phyloP scores from a whole-genome alignment of 1,284 basidiomycete species.

The Lignosus rhinocerotis region DNA sequence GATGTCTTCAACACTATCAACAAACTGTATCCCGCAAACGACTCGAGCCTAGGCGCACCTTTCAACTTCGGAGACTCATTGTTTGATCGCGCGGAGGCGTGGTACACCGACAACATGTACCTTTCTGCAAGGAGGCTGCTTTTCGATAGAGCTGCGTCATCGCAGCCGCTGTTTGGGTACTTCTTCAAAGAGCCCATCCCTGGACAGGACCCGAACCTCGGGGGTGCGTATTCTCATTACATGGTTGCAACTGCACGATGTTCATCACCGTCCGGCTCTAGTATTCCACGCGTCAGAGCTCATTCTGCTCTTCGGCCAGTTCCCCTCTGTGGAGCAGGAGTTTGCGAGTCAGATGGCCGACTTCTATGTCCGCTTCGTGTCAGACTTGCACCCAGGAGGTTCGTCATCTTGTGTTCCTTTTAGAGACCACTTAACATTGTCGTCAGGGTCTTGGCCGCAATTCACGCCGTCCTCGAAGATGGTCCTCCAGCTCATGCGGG shows the following conservation, averaged over 20 bases:
- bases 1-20: conserved; percentile 41
- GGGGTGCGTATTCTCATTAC: conserved; percentile 35
- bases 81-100: conserved; percentile 54
- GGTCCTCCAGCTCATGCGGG: conserved; percentile 48
- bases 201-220: conserved; percentile 41
- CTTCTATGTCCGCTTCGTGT: conserved; percentile 55
- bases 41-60: conserved; percentile 44
- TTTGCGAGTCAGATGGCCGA: conserved; percentile 50
- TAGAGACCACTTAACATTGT: background rate
- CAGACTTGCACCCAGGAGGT: conserved; percentile 55
- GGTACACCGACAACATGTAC: conserved; percentile 61
- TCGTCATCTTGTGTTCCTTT: conserved; percentile 12
- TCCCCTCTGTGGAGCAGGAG: conserved; percentile 43
- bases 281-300: conserved; percentile 56
- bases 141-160: conserved; percentile 45
- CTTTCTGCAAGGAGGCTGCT: conserved; percentile 49
- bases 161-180: conserved; percentile 55
- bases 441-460: conserved; percentile 46
- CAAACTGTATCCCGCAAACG: conserved; percentile 47
- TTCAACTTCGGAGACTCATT: conserved; percentile 61
- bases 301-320: conserved; percentile 46
- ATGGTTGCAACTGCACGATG: background rate
- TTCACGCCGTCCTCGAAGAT: conserved; percentile 36
- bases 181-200: conserved; percentile 57
- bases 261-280: conserved; percentile 24